Percentiles rank a stretch among this genome's conserved stretches.
These are phyloP conservation scores for Cardamine occulta DNA, from an alignment of 345 rosid species.

Conservation along the genomic window DNA sequence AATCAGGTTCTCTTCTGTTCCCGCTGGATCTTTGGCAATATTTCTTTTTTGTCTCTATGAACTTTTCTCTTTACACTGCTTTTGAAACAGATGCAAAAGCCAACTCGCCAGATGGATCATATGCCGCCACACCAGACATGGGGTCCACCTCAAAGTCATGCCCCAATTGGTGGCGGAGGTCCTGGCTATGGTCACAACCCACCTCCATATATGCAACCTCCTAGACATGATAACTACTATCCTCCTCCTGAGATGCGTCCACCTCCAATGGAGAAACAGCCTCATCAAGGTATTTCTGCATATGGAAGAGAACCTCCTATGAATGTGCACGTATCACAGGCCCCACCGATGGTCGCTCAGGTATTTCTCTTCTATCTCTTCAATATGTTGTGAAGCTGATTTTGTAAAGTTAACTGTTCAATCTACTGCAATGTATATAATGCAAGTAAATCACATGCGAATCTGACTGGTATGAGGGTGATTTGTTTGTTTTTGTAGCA, in stretches of 20 bases:
- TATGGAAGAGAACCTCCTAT: constrained; percentile 93
- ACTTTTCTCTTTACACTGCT: constrained; percentile 8
- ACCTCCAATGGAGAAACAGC: constrained; percentile 87
- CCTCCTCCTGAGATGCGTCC: constrained; percentile 82
- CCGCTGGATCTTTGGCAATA: not conserved
- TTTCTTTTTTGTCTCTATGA: not conserved
- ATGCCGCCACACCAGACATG: constrained; percentile 94
- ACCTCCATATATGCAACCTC: constrained; percentile 77
- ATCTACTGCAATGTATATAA: not conserved
- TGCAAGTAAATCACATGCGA: not conserved
- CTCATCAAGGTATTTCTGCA: constrained; percentile 95
- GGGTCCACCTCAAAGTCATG: constrained; percentile 92
- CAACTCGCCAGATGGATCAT: constrained; percentile 78
- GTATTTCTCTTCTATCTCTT: constrained; percentile 42
- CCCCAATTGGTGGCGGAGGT: constrained; percentile 69
- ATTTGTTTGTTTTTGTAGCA: constrained; percentile 45
- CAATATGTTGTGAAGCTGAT: not conserved
- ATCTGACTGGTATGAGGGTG: constrained; percentile 14
- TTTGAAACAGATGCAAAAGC: constrained; percentile 75
- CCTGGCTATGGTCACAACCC: constrained; percentile 71
- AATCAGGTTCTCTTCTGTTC: constrained; percentile 57
- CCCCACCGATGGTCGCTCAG: constrained; percentile 96
- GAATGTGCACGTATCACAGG: constrained; percentile 70
- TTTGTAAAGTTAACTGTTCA: not conserved
- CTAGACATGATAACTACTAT: constrained; percentile 85